Base-by-base conservation (phyloP, 352 stramenopile genomes). In the Blastocystis sp. region DNA sequence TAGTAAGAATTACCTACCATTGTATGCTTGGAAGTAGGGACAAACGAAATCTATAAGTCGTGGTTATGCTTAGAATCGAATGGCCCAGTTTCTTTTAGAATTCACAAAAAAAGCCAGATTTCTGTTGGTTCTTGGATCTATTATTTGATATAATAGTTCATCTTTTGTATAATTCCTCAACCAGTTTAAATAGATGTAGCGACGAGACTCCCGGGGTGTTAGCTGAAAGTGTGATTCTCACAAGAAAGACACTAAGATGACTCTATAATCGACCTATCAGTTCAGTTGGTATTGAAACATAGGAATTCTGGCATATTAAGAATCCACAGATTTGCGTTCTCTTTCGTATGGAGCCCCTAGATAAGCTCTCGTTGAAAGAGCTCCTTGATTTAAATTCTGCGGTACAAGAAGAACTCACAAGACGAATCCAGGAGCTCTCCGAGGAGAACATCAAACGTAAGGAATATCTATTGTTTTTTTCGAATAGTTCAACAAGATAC, bases 41-140 rank as follows among this genome's bases (percentile, higher is more conserved):
- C 71, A 83, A 83, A 83, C 71, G 71, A 83, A 83, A 83, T 83
- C 71, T 83, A 1, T 51, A 46, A 74, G 35, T n/a, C 9, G 54
- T 61, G 54, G 54, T 61, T 61, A 14, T n/a, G 54, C 12, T 61
- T 3, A 12, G 54, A 32, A 61, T 61, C 3, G 54, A 12, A 61
- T n/a, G 19, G 19, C 54, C 54, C 54, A 61, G 12, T 32, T 61
- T 32, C 27, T 61, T n/a, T 14, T 5, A n/a, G 3, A 61, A 32
- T 61, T 32, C 54, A 61, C 54, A 61, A 61, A 61, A 61, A 14
- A 16, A 14, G 27, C 2, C 39, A 7, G 54, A 61, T 61, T 61
- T 61, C 54, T n/a, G 27, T n/a, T 61, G 27, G 3, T 61, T 32
- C 12, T 14, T 6, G 27, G 54, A 61, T 12, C 54, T 32, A 61